Evolutionary conservation across 805 yeast species (phyloP).

Genomic region (Candida dajiaensis): DNA sequence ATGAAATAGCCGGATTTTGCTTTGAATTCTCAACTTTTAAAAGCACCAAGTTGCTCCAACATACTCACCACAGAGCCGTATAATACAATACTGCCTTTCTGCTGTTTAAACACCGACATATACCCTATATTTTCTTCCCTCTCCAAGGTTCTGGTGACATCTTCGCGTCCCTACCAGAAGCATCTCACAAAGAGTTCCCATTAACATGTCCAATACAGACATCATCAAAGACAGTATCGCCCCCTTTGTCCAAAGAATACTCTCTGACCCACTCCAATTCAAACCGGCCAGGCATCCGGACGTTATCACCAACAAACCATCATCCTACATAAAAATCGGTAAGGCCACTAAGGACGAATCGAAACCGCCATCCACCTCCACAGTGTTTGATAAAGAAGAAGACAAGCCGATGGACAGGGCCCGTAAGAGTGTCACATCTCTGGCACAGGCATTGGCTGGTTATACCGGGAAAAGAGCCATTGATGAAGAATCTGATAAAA

Average conservation of each 20-base stretch:
- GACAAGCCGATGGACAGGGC: background rate
- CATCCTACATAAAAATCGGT: slow-evolving; percentile 38
- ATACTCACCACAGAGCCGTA: too few species aligned
- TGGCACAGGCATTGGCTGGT: slow-evolving; percentile 23
- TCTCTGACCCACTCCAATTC: slow-evolving; percentile 58
- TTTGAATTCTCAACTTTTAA: too few species aligned
- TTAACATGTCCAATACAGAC: slow-evolving; percentile 19
- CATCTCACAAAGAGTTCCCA: too few species aligned
- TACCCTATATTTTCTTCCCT: too few species aligned
- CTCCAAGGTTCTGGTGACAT: background rate
- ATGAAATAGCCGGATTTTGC: background rate
- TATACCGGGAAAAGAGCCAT: slow-evolving; percentile 20
- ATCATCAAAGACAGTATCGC: slow-evolving; percentile 30
- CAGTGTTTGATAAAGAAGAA: background rate
- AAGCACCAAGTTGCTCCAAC: background rate
- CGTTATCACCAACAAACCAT: slow-evolving; percentile 37
- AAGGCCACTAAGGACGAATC: background rate
- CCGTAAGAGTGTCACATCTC: slow-evolving; percentile 14
- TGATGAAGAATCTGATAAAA: slow-evolving; percentile 16
- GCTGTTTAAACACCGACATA: too few species aligned
- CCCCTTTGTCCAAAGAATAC: slow-evolving; percentile 58
- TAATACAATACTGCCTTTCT: too few species aligned
- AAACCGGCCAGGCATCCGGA: slow-evolving; percentile 55
- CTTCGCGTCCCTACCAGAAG: background rate
- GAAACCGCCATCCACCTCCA: background rate